A percentile compares a stretch with the other conserved stretches of the same genome.
phyloP scores from a whole-genome alignment of 768 basidiomycete species.

The Dacryopinax spathularia region DNA sequence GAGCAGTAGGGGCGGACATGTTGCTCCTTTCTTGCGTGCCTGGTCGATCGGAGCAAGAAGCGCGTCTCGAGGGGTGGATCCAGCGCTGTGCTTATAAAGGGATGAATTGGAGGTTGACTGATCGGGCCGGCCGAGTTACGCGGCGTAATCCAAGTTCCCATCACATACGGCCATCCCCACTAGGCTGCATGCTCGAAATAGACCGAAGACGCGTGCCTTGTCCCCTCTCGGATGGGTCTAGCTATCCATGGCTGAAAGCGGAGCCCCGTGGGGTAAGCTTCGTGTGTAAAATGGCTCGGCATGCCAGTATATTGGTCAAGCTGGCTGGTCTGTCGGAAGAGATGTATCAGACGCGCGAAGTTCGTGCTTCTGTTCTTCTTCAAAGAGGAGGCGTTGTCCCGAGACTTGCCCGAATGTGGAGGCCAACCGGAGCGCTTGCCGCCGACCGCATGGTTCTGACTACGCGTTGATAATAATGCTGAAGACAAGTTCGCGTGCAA shows the following conservation, averaged over 20 bases:
- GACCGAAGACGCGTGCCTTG: neutral
- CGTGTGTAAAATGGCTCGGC: neutral
- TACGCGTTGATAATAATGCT: neutral
- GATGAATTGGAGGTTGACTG: neutral
- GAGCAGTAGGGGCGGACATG: neutral
- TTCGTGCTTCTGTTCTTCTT: neutral
- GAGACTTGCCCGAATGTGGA: neutral
- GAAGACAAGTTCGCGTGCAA: neutral
- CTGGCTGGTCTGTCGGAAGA: too few relatives aligned
- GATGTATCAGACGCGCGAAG: neutral
- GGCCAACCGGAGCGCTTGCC: neutral
- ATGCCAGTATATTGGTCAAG: too few relatives aligned
- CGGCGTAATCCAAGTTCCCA: neutral
- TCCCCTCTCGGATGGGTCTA: neutral
- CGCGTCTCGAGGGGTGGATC: neutral
- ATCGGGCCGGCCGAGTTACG: neutral
- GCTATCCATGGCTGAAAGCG: neutral
- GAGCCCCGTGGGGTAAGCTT: neutral
- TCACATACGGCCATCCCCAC: too few relatives aligned
- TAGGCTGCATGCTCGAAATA: neutral
- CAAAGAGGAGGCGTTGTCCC: neutral
- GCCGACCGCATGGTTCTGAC: neutral
- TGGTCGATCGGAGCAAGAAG: neutral
- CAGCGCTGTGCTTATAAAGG: neutral
- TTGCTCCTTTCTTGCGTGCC: neutral